Evolutionary conservation across 441 rosid species (phyloP).

Genomic region (Hypseocharis bilobata): DNA sequence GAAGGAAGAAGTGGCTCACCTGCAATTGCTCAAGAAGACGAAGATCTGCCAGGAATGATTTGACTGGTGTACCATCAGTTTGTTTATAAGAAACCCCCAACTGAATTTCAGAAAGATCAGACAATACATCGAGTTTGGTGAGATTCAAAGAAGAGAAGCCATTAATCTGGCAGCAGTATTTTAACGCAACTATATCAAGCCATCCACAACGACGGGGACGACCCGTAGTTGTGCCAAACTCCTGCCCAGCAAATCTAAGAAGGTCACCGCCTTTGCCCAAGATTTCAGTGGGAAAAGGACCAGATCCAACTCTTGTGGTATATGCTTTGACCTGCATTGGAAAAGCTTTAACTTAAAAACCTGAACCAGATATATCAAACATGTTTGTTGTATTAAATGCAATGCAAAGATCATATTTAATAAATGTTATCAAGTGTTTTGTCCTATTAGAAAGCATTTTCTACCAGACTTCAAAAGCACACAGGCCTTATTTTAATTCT

Average conservation of each 20-base stretch:
- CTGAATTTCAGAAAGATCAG: slow-evolving; percentile 70
- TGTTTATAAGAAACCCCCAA: slow-evolving; percentile 67
- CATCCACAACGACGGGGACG: slow-evolving; percentile 99
- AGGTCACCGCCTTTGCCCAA: slow-evolving; percentile 76
- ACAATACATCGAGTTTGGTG: slow-evolving; percentile 85
- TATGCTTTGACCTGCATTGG: slow-evolving; percentile 78
- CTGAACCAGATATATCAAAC: neutral
- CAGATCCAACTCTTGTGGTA: slow-evolving; percentile 91
- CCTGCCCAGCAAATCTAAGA: slow-evolving; percentile 80
- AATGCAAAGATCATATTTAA: neutral
- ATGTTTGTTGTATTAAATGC: neutral
- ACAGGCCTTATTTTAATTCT: no score
- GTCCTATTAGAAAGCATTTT: neutral
- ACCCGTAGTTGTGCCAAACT: slow-evolving; percentile 91
- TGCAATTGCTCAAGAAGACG: slow-evolving; percentile 63
- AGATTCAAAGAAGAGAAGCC: slow-evolving; percentile 84
- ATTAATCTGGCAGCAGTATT: slow-evolving; percentile 71
- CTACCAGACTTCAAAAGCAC: no score
- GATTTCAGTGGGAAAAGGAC: slow-evolving; percentile 92
- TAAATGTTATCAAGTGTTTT: neutral
- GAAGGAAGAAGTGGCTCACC: slow-evolving; percentile 39
- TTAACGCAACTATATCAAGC: slow-evolving; percentile 90
- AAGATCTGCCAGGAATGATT: slow-evolving; percentile 83
- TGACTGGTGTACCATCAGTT: slow-evolving; percentile 58
- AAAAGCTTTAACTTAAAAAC: neutral